These are phyloP conservation scores for Ophiostoma quercus DNA, from an alignment of 2,329 filamentous ascomycete species.

Conservation along the genomic window DNA sequence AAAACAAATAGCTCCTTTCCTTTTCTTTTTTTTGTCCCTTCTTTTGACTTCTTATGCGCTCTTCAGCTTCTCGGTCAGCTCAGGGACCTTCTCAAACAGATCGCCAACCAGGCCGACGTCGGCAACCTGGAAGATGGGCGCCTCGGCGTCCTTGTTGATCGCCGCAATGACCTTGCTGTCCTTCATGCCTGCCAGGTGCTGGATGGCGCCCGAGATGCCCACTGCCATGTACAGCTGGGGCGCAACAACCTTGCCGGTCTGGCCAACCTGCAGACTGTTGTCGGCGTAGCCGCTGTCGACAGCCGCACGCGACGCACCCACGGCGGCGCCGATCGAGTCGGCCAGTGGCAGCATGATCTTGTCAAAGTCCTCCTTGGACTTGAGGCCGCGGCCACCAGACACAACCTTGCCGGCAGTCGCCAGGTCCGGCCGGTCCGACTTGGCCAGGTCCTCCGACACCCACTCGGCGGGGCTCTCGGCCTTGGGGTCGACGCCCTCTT, in stretches of 20 bases:
- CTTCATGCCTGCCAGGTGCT: constrained; percentile 99
- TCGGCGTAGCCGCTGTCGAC: constrained; percentile 97
- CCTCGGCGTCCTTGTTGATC: constrained; percentile 96
- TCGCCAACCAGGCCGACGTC: constrained; percentile 95
- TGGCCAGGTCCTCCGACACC: constrained; percentile 88
- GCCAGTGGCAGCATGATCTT: constrained; percentile 85
- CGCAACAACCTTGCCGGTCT: constrained; percentile 97
- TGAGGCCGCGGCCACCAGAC: constrained; percentile 87
- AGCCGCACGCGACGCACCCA: constrained; percentile 88
- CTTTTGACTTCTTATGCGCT: constrained; percentile 32
- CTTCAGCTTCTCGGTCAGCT: constrained; percentile 93
- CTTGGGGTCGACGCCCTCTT: constrained; percentile 81
- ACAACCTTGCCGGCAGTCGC: constrained; percentile 85
- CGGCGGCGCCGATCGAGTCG: constrained; percentile 87
- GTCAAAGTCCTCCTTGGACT: constrained; percentile 98
- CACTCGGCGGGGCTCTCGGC: constrained; percentile 69
- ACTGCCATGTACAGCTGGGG: constrained; percentile 93
- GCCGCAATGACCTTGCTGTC: constrained; percentile 99
- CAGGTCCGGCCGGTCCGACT: constrained; percentile 89
- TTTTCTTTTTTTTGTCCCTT: constrained; percentile 19
- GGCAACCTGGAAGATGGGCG: constrained; percentile 96
- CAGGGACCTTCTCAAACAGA: constrained; percentile 90
- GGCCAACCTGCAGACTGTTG: constrained; percentile 95
- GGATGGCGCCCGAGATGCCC: constrained; percentile 94
- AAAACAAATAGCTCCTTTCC: constrained; percentile 1